These are phyloP conservation scores for Xylaria hypoxylon DNA, from an alignment of 2,329 filamentous ascomycete species.

Conservation along the genomic window DNA sequence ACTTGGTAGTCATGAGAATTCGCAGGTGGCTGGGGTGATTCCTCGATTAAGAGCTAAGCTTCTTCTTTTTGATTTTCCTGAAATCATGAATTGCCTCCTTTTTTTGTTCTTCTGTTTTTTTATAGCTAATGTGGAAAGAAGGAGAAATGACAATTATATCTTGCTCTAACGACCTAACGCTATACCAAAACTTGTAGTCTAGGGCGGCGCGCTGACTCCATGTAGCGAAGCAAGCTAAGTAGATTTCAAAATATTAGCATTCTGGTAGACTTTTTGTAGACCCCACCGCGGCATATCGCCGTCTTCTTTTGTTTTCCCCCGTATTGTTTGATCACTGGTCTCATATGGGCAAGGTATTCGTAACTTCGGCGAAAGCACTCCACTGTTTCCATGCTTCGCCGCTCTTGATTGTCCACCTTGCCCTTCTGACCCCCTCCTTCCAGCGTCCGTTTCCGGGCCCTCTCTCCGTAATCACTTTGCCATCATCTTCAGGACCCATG, in stretches of 20 bases:
- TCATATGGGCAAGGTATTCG: slow-evolving; percentile 63
- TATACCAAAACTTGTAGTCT: background rate
- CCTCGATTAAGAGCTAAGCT: slow-evolving; percentile 46
- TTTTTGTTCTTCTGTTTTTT: background rate
- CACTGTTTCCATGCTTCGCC: slow-evolving; percentile 88
- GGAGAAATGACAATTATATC: background rate
- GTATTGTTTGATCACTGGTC: background rate
- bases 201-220: background rate
- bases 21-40: slow-evolving; percentile 52
- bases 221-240: background rate
- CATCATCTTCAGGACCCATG: slow-evolving; percentile 85
- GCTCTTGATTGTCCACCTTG: slow-evolving; percentile 87
- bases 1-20: background rate
- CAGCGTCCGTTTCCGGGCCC: slow-evolving; percentile 89
- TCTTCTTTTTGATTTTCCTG: background rate
- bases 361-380: slow-evolving; percentile 84
- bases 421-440: slow-evolving; percentile 93
- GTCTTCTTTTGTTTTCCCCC: background rate
- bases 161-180: background rate
- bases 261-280: background rate
- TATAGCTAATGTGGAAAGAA: background rate
- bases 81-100: background rate
- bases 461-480: slow-evolving; percentile 81
- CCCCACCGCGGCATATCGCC: background rate
- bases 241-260: background rate